Percentiles rank a stretch among this genome's conserved stretches.
These are phyloP conservation scores for Cupressus sempervirens DNA, from an alignment of 75 land plant genomes.

Conservation along the genomic window DNA sequence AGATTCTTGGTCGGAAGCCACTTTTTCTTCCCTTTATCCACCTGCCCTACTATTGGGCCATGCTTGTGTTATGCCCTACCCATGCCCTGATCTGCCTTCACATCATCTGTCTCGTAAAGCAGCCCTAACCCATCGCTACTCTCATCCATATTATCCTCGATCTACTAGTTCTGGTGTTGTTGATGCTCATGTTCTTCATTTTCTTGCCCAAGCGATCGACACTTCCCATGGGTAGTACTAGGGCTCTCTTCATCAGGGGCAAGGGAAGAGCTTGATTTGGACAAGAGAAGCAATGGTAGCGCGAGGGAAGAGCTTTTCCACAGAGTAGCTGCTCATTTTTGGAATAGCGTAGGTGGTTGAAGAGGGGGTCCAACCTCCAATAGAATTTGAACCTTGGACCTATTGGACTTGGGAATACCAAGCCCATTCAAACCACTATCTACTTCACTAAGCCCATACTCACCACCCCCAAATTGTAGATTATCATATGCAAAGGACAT, in stretches of 20 bases:
- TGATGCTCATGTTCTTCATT: neutral
- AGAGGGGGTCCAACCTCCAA: slow-evolving; percentile 43
- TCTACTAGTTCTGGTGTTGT: too few relatives aligned
- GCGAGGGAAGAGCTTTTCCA: slow-evolving; percentile 17
- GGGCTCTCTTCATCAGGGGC: slow-evolving; percentile 2
- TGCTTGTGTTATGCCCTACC: neutral
- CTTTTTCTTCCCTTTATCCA: slow-evolving; percentile 15
- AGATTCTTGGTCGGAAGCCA: slow-evolving; percentile 48
- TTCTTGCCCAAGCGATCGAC: neutral
- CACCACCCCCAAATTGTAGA: neutral
- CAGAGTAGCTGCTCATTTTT: slow-evolving; percentile 75
- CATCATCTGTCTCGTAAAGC: slow-evolving; percentile 64
- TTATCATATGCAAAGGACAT: slow-evolving; percentile 19
- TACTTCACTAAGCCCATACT: neutral
- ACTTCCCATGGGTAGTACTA: neutral
- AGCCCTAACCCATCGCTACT: slow-evolving; percentile 60
- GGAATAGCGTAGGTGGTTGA: slow-evolving; percentile 65
- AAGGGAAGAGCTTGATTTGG: neutral
- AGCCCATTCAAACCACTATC: neutral
- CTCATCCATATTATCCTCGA: slow-evolving; percentile 41
- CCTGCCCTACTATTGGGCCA: neutral
- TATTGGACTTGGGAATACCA: slow-evolving; percentile 5
- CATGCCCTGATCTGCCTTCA: slow-evolving; percentile 20
- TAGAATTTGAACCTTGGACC: slow-evolving; percentile 48
- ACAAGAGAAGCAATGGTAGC: neutral